Conservation (phyloP, 768 basidiomycete genomes). For the Dentipellis fragilis region DNA sequence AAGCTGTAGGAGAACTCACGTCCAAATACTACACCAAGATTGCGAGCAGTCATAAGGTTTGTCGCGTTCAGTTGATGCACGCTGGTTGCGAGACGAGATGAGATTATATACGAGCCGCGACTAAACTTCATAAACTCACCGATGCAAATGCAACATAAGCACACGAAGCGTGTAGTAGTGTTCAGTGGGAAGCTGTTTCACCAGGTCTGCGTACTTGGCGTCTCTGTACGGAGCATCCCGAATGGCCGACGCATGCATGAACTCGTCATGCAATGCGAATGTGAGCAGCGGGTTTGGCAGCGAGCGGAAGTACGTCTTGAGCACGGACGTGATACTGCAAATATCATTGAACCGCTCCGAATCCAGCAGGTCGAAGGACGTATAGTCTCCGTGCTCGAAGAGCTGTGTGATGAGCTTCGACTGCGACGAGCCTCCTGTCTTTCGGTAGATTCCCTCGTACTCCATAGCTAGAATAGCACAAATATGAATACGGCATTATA, state of each 20-base stretch:
- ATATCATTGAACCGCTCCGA: constrained; percentile 92
- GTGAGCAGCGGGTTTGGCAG: constrained; percentile 88
- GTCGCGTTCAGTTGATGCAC: constrained; percentile 56
- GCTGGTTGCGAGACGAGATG: constrained; percentile 16
- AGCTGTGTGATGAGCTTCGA: constrained; percentile 89
- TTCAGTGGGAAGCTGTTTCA: constrained; percentile 72
- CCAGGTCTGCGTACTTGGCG: constrained; percentile 50
- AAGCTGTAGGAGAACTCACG: constrained; percentile 47
- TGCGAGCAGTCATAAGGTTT: constrained; percentile 92
- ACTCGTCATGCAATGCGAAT: constrained; percentile 83
- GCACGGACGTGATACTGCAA: constrained; percentile 89
- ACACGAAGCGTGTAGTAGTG: constrained; percentile 79
- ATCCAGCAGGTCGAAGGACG: constrained; percentile 81
- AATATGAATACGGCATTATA: neutral
- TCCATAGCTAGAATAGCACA: constrained; percentile 55
- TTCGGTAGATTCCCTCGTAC: constrained; percentile 97
- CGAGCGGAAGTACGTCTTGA: constrained; percentile 94
- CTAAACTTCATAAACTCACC: constrained; percentile 35
- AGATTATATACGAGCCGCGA: constrained; percentile 1
- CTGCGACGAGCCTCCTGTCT: constrained; percentile 88
- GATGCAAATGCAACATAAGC: constrained; percentile 82
- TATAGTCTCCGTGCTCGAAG: constrained; percentile 89
- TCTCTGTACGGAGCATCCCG: constrained; percentile 53
- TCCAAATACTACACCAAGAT: constrained; percentile 95
- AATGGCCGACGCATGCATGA: constrained; percentile 67